phyloP scores from a whole-genome alignment of 2,329 filamentous ascomycete genomes.

The Hirsutella thompsonii region DNA sequence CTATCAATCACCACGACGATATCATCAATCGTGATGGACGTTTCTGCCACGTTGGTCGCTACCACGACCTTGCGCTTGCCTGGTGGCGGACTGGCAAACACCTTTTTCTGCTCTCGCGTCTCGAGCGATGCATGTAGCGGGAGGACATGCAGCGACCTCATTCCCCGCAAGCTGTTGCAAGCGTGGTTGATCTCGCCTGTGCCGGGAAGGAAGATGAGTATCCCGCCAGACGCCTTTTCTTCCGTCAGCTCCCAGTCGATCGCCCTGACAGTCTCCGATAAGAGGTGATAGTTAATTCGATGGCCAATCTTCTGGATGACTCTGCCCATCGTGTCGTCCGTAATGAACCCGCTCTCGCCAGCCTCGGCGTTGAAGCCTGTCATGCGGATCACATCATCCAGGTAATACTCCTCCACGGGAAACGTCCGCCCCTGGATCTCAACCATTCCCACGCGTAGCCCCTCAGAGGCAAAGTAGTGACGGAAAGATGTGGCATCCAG shows the following conservation, averaged over 20 bases:
- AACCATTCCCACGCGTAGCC: conserved; percentile 59
- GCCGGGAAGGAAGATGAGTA: conserved; percentile 91
- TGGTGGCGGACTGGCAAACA: conserved; percentile 63
- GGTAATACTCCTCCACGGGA: conserved; percentile 78
- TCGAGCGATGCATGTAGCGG: conserved; percentile 87
- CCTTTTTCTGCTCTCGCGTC: conserved; percentile 73
- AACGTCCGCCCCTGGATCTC: conserved; percentile 84
- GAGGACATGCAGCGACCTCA: conserved; percentile 57
- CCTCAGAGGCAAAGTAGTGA: conserved; percentile 64
- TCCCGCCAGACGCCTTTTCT: conserved; percentile 59
- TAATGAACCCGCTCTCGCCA: conserved; percentile 29
- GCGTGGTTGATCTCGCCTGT: conserved; percentile 83
- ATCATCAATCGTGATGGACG: conserved; percentile 96
- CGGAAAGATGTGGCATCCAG: conserved; percentile 79
- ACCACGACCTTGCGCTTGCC: conserved; percentile 88
- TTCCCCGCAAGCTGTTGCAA: conserved; percentile 51
- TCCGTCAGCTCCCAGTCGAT: conserved; percentile 65
- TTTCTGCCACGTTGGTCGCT: conserved; percentile 94
- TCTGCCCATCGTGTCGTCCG: conserved; percentile 50
- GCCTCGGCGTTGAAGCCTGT: conserved; percentile 55
- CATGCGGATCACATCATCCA: conserved; percentile 74
- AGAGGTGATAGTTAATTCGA: conserved; percentile 83
- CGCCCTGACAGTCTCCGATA: conserved; percentile 63
- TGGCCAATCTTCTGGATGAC: conserved; percentile 62
- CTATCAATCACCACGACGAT: conserved; percentile 93